These are phyloP conservation scores for Fagus crenata DNA, from an alignment of 306 rosid genomes.

Conservation along the genomic window DNA sequence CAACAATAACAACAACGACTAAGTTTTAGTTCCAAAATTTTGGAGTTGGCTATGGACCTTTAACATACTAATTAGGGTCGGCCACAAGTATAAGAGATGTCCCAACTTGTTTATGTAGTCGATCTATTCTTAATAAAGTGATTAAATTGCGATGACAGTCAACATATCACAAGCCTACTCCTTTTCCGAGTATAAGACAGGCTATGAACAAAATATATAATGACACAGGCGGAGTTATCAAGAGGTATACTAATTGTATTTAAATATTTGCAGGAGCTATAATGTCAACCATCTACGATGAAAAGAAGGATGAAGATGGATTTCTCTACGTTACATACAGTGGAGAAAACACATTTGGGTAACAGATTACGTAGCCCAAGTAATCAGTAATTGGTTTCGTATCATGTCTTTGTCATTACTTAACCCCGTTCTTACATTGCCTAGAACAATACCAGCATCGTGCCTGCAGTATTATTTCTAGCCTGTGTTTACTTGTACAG, in stretches of 20 bases:
- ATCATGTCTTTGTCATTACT: not conserved
- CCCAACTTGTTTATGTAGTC: too few species aligned
- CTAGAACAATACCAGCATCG: not conserved
- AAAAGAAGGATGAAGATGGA: conserved; percentile 19
- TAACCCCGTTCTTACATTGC: not conserved
- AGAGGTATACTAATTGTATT: not conserved
- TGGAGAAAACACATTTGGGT: conserved; percentile 34
- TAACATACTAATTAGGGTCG: too few species aligned
- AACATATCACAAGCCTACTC: too few species aligned
- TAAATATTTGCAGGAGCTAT: not conserved
- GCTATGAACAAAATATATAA: too few species aligned
- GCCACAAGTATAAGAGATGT: too few species aligned
- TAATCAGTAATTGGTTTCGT: not conserved
- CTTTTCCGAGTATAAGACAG: too few species aligned
- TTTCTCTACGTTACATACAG: conserved; percentile 10
- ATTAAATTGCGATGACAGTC: too few species aligned
- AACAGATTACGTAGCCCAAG: not conserved
- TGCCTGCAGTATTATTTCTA: not conserved
- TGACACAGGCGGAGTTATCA: too few species aligned
- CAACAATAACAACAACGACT: too few species aligned
- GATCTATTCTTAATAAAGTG: too few species aligned
- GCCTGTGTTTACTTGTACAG: conserved; percentile 6
- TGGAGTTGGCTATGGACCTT: too few species aligned
- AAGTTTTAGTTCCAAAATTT: too few species aligned
- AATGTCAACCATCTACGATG: conserved; percentile 10